Evolutionary conservation across 306 rosid species (phyloP).

Genomic region (Prinsepia uniflora): DNA sequence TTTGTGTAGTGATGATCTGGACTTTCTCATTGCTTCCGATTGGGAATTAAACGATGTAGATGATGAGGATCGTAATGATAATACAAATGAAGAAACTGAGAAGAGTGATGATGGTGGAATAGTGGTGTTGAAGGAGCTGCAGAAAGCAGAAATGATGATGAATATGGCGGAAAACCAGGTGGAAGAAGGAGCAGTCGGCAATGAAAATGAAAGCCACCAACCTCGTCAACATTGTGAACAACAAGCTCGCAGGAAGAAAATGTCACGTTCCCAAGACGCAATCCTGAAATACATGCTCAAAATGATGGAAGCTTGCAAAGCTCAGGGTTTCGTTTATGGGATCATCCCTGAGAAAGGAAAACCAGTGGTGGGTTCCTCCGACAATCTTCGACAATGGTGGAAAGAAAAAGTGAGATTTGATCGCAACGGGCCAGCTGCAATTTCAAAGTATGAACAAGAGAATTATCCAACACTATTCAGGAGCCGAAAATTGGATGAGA

Average conservation of each 20-base stretch:
- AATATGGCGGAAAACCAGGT: slow-evolving; percentile 36
- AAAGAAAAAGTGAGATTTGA: slow-evolving; percentile 64
- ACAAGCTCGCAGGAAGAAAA: slow-evolving; percentile 51
- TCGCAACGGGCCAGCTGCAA: slow-evolving; percentile 56
- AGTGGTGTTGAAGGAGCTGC: not conserved
- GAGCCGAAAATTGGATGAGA: too few species aligned
- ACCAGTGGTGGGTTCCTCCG: slow-evolving; percentile 61
- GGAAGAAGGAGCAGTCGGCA: too few species aligned
- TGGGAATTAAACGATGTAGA: slow-evolving; percentile 25
- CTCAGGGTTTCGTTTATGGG: slow-evolving; percentile 67
- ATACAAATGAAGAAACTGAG: slow-evolving; percentile 28
- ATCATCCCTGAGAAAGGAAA: slow-evolving; percentile 61
- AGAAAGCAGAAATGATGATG: slow-evolving; percentile 28
- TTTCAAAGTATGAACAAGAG: slow-evolving; percentile 41
- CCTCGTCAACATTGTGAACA: not conserved
- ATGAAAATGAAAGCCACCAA: too few species aligned
- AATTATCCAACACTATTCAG: too few species aligned
- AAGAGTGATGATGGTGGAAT: too few species aligned
- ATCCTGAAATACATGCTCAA: slow-evolving; percentile 62
- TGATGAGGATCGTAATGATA: slow-evolving; percentile 48
- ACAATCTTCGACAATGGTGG: slow-evolving; percentile 82
- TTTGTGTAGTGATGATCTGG: slow-evolving; percentile 30
- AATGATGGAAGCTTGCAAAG: slow-evolving; percentile 65
- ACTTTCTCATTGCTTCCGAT: slow-evolving; percentile 29
- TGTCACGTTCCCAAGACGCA: slow-evolving; percentile 59